Base-by-base conservation (phyloP, 2,329 filamentous ascomycete genomes). In the Elsinoe perseae region DNA sequence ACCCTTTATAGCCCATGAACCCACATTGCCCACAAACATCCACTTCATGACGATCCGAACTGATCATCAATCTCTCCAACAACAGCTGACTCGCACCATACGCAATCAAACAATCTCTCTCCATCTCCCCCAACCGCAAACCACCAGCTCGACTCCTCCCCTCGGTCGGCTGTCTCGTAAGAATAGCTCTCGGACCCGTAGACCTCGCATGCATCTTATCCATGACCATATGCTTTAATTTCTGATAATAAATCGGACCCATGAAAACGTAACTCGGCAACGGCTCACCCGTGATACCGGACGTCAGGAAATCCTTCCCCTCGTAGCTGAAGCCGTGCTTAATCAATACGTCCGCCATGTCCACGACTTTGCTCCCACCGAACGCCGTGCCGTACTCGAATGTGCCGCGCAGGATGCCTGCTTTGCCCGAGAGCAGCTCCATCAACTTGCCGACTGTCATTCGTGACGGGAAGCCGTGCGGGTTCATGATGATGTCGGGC, bases 401-500 rank as follows among this genome's bases (percentile, higher is more conserved):
- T 6, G 86, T 84, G 3, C 93, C 93, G 58, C 85, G 81, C 3
- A 98, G 72, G 1, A 98, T 84, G 10, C 91, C 89, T 0, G 93
- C 93, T 72, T 98, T 98, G 61, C 93, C 93, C 0, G 91, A 89
- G 14, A 98, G 79, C 43, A 95, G 87, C 69, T 98, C 93, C 52
- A 98, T 82, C 77, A 98, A 87, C 73, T 98, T 98, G 28, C 93
- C 93, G 60, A 98, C 93, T 55, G 93, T 98, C 93, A 98, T 98
- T 71, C 93, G 93, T 28, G 92, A 97, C 1, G 93, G 93, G 79
- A 98, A 98, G 84, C 93, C 93, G 74, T 98, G 93, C 0, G 95
- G 93, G 76, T 98, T 98, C 93, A 98, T 98, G 81, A 98, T 98
- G 63, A 98, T 96, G 72, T 98, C 93, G 0, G 93, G 93, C n/a